These are phyloP conservation scores for Crithidia expoeki DNA, from an alignment of 208 protist species.

Conservation along the genomic window DNA sequence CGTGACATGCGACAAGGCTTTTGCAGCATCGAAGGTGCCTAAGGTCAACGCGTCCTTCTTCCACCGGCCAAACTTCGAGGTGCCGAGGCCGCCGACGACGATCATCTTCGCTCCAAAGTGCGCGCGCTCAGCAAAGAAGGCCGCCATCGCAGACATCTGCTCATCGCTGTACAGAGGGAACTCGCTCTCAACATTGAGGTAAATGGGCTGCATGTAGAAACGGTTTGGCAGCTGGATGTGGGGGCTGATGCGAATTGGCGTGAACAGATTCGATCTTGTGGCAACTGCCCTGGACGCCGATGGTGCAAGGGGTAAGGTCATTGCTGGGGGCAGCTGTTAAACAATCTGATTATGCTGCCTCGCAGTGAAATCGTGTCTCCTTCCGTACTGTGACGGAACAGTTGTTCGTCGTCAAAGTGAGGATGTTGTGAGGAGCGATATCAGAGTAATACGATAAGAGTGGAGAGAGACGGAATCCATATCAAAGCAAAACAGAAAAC, in stretches of 20 bases:
- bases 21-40: conserved; percentile 71
- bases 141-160: conserved; percentile 78
- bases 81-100: conserved; percentile 87
- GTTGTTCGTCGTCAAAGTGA: too few relatives aligned
- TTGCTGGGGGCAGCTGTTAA: neutral
- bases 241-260: conserved; percentile 58
- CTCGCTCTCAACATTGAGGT: conserved; percentile 87
- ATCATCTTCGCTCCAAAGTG: conserved; percentile 89
- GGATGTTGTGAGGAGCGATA: too few relatives aligned
- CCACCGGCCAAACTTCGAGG: conserved; percentile 83
- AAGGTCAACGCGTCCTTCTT: conserved; percentile 79
- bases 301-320: conserved; percentile 8
- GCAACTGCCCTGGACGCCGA: neutral
- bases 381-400: too few relatives aligned
- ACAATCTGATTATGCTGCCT: too few relatives aligned
- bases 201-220: conserved; percentile 86
- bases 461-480: too few relatives aligned
- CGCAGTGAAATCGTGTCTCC: too few relatives aligned
- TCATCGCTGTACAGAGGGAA: conserved; percentile 51
- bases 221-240: conserved; percentile 74
- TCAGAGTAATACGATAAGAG: too few relatives aligned
- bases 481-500: too few relatives aligned
- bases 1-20: conserved; percentile 78
- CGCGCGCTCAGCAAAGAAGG: conserved; percentile 85
- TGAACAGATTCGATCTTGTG: conserved; percentile 45